Evolutionary conservation across 2,329 filamentous ascomycete genomes (phyloP).

Genomic region (Epichloe gansuensis): DNA sequence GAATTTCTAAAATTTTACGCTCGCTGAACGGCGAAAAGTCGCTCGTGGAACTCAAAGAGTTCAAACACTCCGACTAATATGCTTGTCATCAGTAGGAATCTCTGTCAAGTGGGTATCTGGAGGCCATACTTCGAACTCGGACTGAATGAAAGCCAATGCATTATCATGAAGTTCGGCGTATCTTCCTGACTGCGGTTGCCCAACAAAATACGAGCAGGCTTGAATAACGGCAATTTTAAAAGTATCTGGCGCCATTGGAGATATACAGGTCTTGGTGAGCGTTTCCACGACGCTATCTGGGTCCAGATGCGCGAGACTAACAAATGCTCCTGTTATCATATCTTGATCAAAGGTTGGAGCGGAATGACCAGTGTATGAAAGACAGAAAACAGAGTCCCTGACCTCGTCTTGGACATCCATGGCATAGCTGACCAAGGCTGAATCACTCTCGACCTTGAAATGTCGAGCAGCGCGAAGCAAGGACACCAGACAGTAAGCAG

Average conservation of each 20-base stretch:
- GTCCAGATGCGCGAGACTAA: constrained; percentile 50
- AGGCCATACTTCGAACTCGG: neutral
- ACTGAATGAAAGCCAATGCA: constrained; percentile 41
- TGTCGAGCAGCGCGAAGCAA: constrained; percentile 51
- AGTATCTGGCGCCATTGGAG: constrained; percentile 40
- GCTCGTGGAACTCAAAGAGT: constrained; percentile 9
- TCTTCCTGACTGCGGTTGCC: constrained; percentile 33
- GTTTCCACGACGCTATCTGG: constrained; percentile 45
- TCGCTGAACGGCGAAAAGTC: constrained; percentile 18
- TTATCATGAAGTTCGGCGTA: constrained; percentile 45
- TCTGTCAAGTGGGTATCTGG: neutral
- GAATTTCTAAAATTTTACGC: constrained; percentile 22
- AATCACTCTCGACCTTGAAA: constrained; percentile 51
- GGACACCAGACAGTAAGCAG: constrained; percentile 52
- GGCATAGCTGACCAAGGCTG: constrained; percentile 52
- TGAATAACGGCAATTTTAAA: constrained; percentile 54
- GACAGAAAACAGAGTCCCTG: constrained; percentile 51
- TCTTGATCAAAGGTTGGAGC: constrained; percentile 46
- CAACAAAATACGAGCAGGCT: constrained; percentile 50
- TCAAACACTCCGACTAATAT: constrained; percentile 3
- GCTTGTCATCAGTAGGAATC: neutral
- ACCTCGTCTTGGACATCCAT: constrained; percentile 60
- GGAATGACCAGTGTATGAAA: constrained; percentile 33
- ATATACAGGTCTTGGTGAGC: constrained; percentile 44
- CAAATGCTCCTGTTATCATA: constrained; percentile 54